Evolutionary conservation across 2,329 filamentous ascomycete genomes (phyloP).

Genomic region (Dothidotthia symphoricarpi): DNA sequence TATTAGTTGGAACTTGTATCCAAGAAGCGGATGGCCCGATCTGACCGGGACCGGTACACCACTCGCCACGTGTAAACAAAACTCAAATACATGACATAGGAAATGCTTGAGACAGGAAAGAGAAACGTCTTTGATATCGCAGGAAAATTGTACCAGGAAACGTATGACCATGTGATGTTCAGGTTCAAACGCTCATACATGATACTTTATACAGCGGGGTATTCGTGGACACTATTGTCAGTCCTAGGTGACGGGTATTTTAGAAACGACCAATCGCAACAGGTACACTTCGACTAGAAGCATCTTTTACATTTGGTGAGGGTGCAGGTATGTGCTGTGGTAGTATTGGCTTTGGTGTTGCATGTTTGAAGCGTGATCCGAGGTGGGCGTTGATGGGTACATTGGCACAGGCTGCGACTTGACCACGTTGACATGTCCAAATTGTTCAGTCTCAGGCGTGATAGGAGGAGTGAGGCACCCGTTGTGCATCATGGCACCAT

Average conservation of each 20-base stretch:
- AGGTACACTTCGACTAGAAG: slow-evolving; percentile 11
- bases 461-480: slow-evolving; percentile 84
- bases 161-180: no score
- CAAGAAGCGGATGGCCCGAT: slow-evolving; percentile 20
- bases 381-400: slow-evolving; percentile 42
- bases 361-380: slow-evolving; percentile 31
- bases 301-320: slow-evolving; percentile 35
- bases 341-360: slow-evolving; percentile 38
- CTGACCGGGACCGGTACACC: slow-evolving; percentile 17
- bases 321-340: slow-evolving; percentile 36
- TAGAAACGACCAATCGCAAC: slow-evolving; percentile 15
- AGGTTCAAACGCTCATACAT: slow-evolving; percentile 44
- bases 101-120: slow-evolving; percentile 35
- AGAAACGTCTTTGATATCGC: slow-evolving; percentile 36
- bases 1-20: slow-evolving; percentile 37
- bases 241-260: slow-evolving; percentile 14
- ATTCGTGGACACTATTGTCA: slow-evolving; percentile 12
- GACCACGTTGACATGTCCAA: slow-evolving; percentile 28
- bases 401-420: slow-evolving; percentile 29
- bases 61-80: neutral
- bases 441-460: slow-evolving; percentile 64
- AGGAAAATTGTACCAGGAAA: slow-evolving; percentile 31
- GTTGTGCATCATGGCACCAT: slow-evolving; percentile 61
- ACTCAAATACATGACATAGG: slow-evolving; percentile 28
- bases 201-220: slow-evolving; percentile 39